These are phyloP conservation scores for Endothia cerciana DNA, from an alignment of 2,329 filamentous ascomycete genomes.

Conservation along the genomic window DNA sequence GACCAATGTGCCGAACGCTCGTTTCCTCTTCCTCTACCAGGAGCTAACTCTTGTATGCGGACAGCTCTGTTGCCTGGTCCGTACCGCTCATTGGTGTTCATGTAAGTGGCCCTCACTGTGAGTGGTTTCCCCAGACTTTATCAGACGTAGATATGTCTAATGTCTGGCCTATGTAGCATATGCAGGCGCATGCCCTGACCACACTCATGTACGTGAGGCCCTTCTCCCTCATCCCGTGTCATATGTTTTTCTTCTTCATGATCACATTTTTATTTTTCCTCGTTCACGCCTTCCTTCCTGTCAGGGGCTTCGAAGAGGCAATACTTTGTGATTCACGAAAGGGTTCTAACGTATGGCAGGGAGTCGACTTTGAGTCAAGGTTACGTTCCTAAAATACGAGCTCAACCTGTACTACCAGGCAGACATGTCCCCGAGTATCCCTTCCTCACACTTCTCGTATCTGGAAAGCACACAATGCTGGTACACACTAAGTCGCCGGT, in stretches of 20 bases:
- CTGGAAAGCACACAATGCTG: conserved; percentile 89
- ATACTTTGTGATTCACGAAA: background rate
- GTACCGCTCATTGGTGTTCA: conserved; percentile 85
- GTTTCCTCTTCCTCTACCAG: background rate
- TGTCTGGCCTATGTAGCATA: conserved; percentile 56
- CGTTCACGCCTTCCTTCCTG: background rate
- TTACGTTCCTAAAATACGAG: too few relatives aligned
- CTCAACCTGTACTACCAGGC: background rate
- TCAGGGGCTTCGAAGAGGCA: background rate
- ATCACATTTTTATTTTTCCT: too few relatives aligned
- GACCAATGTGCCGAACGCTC: background rate
- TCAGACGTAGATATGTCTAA: background rate
- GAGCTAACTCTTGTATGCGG: background rate
- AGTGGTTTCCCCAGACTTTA: background rate
- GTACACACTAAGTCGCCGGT: conserved; percentile 72
- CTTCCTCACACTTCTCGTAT: conserved; percentile 86
- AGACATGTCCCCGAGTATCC: conserved; percentile 66
- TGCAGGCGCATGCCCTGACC: conserved; percentile 95
- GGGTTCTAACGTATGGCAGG: background rate
- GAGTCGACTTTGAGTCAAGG: conserved; percentile 59
- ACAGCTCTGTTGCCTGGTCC: conserved; percentile 45
- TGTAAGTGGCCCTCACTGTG: conserved; percentile 22
- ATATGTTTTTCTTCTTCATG: background rate
- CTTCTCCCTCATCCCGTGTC: background rate
- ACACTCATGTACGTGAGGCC: conserved; percentile 61